phyloP scores from a whole-genome alignment of 805 yeast species.

The Wickerhamiella vanderwaltii region DNA sequence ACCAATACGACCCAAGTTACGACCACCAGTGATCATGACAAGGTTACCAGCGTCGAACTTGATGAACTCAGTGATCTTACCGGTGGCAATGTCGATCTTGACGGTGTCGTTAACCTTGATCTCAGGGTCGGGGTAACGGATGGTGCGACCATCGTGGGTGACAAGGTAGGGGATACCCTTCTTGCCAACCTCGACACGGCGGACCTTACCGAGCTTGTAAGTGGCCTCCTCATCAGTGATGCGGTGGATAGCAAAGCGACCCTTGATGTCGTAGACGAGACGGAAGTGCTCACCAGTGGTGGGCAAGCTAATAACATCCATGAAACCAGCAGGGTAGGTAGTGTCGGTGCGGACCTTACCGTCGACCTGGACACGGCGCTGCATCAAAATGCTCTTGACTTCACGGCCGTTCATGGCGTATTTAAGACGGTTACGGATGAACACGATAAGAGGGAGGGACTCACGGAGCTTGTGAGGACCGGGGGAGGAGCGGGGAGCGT shows the following conservation, averaged over 20 bases:
- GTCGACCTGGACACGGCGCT: slow-evolving; percentile 96
- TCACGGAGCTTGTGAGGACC: slow-evolving; percentile 99
- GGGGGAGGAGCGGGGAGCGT: slow-evolving; percentile 99
- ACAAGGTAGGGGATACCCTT: slow-evolving; percentile 97
- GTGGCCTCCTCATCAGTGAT: slow-evolving; percentile 97
- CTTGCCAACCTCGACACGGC: slow-evolving; percentile 97
- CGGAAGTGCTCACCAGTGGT: slow-evolving; percentile 99
- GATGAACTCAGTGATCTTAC: slow-evolving; percentile 82
- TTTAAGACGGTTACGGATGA: slow-evolving; percentile 97
- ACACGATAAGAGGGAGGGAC: slow-evolving; percentile 92
- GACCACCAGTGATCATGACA: slow-evolving; percentile 94
- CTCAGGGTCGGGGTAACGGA: slow-evolving; percentile 98
- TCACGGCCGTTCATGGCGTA: slow-evolving; percentile 98
- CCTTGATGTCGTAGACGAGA: slow-evolving; percentile 95
- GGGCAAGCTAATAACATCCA: slow-evolving; percentile 95
- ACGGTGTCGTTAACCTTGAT: slow-evolving; percentile 97
- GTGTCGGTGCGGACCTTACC: slow-evolving; percentile 99
- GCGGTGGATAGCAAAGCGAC: slow-evolving; percentile 99
- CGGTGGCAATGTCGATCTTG: slow-evolving; percentile 90
- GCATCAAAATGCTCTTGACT: slow-evolving; percentile 96
- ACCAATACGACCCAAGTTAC: slow-evolving; percentile 97
- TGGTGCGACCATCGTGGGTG: slow-evolving; percentile 99
- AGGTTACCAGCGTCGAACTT: slow-evolving; percentile 87
- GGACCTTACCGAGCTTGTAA: slow-evolving; percentile 96
- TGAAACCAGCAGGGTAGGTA: slow-evolving; percentile 98